Percentiles rank a stretch among this genome's conserved stretches.
Conservation (phyloP, 2,329 filamentous ascomycete species). For the Colletotrichum salicis region DNA sequence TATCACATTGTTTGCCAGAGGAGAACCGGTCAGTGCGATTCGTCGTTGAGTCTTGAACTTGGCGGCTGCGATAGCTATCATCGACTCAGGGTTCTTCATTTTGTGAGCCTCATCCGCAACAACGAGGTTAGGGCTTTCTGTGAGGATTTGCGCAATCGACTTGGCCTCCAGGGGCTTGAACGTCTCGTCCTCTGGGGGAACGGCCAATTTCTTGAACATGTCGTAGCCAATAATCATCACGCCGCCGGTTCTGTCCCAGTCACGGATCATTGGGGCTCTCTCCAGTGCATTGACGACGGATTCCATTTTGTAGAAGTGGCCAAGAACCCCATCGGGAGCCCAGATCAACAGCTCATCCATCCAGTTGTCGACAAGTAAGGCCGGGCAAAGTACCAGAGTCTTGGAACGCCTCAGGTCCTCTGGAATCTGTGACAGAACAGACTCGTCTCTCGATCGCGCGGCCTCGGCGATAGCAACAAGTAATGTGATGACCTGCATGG, state of each 20-base stretch:
- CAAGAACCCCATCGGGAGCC: slow-evolving; percentile 68
- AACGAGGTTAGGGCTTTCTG: slow-evolving; percentile 75
- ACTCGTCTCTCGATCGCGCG: slow-evolving; percentile 65
- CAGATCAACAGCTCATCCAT: slow-evolving; percentile 78
- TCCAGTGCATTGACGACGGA: slow-evolving; percentile 45
- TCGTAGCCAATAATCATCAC: slow-evolving; percentile 81
- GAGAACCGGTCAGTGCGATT: slow-evolving; percentile 88
- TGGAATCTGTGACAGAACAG: slow-evolving; percentile 75
- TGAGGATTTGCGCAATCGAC: slow-evolving; percentile 55
- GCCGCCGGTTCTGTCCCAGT: slow-evolving; percentile 75
- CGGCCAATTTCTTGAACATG: slow-evolving; percentile 65
- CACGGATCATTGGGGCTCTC: slow-evolving; percentile 58
- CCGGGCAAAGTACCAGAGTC: slow-evolving; percentile 80
- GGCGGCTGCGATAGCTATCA: slow-evolving; percentile 63
- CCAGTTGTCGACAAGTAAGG: slow-evolving; percentile 85
- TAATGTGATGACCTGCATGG: slow-evolving; percentile 90
- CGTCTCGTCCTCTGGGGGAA: slow-evolving; percentile 43
- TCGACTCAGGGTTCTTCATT: slow-evolving; percentile 73
- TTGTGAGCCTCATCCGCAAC: slow-evolving; percentile 87
- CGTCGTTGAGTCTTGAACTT: slow-evolving; percentile 74
- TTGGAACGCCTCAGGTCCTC: slow-evolving; percentile 68
- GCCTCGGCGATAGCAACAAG: slow-evolving; percentile 79
- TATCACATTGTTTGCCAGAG: slow-evolving; percentile 82
- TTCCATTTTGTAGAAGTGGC: slow-evolving; percentile 66
- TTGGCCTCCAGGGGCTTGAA: slow-evolving; percentile 4